Evolutionary conservation across 208 protist genomes (phyloP), one percentile per base, ranked within the genome.

Genomic region (Porcisia deanei): DNA sequence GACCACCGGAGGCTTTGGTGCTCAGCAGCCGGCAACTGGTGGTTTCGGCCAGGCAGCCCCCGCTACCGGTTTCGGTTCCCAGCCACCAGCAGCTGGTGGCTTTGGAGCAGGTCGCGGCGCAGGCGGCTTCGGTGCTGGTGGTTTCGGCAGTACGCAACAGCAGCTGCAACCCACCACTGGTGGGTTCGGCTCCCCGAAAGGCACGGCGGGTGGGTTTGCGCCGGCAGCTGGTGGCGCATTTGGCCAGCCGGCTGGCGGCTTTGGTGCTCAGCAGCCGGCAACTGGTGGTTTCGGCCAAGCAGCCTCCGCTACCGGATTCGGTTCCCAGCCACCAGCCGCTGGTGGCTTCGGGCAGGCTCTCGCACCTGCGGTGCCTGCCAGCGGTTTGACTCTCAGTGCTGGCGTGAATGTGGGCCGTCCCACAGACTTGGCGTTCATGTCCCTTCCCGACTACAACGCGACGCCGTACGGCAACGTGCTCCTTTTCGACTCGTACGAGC

Each of bases 381-480:
- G 52, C 34, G 65, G 43, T 12, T 25, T 71, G 20, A 45, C 69
- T 71, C 10, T 45, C 67, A 18, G 57, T 52, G 10, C 18, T 75
- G 12, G 72, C 63, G 64, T 79, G 39, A 79, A 74, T 63, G 70
- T 85, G 6, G 67, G 73, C 70, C 80, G 78, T 18, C 67, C 81
- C 49, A 88, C 67, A 53, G 84, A 85, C 64, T 76, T 88, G 45
- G 72, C 81, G 34, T 94, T 93, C 58, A 82, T 94, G 79, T 85
- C 83, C 30, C 79, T 97, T n/a, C 93, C 93, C 6, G 90, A 95
- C 76, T 95, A 91, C 78, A 86, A 79, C 63, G 84, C 81, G 3
- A 88, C 84, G 34, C 93, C 93, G 37, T 97, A 97, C 79, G 89
- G 91, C 54, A 88, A 93, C 65, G 73, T 93, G 41, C 81, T 93